Evolutionary conservation across 2,329 filamentous ascomycete genomes (phyloP).

Genomic region (Pseudogymnoascus sp.): DNA sequence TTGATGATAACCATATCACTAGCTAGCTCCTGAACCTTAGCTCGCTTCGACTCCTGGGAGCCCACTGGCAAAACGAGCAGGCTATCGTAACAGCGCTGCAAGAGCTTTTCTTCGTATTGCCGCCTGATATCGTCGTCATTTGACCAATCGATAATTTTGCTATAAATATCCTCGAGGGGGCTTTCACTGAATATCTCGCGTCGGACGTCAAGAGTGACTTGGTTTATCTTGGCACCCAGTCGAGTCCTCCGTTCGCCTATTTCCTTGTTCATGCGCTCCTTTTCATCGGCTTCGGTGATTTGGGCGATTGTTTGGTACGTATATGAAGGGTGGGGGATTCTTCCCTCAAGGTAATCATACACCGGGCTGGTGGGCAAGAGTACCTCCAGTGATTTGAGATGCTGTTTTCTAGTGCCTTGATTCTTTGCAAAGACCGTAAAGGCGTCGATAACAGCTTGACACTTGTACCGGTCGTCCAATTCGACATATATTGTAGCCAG

Average conservation of each 20-base stretch:
- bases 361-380: constrained; percentile 74
- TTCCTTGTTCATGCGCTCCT: constrained; percentile 78
- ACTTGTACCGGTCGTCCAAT: constrained; percentile 56
- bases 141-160: constrained; percentile 82
- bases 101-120: constrained; percentile 80
- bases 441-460: constrained; percentile 66
- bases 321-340: constrained; percentile 68
- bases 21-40: constrained; percentile 68
- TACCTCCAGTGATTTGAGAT: constrained; percentile 67
- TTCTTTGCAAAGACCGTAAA: constrained; percentile 67
- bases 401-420: constrained; percentile 64
- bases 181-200: constrained; percentile 72
- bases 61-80: constrained; percentile 61
- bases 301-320: constrained; percentile 79
- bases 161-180: constrained; percentile 72
- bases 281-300: constrained; percentile 78
- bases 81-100: constrained; percentile 72
- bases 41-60: constrained; percentile 51
- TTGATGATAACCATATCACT: constrained; percentile 95
- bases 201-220: constrained; percentile 82
- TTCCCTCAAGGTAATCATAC: constrained; percentile 76
- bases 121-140: constrained; percentile 77
- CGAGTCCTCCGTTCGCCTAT: constrained; percentile 84
- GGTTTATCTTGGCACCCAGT: constrained; percentile 72
- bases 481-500: constrained; percentile 69